phyloP scores from a whole-genome alignment of 257 asterid species.

The Penstemon eatonii region DNA sequence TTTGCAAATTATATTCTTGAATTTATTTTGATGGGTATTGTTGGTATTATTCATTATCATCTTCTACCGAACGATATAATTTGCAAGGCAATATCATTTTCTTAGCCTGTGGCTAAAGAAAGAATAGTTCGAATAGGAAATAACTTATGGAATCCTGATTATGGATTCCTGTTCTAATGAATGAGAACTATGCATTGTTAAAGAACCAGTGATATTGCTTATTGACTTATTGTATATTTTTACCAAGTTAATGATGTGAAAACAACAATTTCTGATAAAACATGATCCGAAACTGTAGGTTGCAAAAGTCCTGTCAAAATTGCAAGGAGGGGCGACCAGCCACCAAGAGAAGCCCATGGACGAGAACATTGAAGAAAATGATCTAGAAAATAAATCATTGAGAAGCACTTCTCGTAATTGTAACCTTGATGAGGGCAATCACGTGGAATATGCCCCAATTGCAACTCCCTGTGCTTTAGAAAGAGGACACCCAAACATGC shows the following conservation, averaged over 20 bases:
- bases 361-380: conserved; percentile 30
- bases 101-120: no score
- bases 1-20: conserved; percentile 5
- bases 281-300: conserved; percentile 38
- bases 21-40: no score
- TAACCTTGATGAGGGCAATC: conserved; percentile 15
- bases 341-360: conserved; percentile 35
- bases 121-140: no score
- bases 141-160: no score
- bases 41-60: no score
- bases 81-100: no score
- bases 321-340: conserved; percentile 36
- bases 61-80: no score
- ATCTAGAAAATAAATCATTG: conserved; percentile 28
- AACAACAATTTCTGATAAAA: conserved; percentile 6
- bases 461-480: conserved; percentile 17
- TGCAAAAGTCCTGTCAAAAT: conserved; percentile 49
- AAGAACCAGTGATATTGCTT: not conserved
- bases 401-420: conserved; percentile 12
- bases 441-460: conserved; percentile 4
- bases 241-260: not conserved
- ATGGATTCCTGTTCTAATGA: no score
- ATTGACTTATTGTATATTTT: not conserved
- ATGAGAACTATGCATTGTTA: not conserved
- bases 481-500: conserved; percentile 16